Base-by-base conservation (phyloP, 139 green algal species). In the Chlamydomonas sp. region DNA sequence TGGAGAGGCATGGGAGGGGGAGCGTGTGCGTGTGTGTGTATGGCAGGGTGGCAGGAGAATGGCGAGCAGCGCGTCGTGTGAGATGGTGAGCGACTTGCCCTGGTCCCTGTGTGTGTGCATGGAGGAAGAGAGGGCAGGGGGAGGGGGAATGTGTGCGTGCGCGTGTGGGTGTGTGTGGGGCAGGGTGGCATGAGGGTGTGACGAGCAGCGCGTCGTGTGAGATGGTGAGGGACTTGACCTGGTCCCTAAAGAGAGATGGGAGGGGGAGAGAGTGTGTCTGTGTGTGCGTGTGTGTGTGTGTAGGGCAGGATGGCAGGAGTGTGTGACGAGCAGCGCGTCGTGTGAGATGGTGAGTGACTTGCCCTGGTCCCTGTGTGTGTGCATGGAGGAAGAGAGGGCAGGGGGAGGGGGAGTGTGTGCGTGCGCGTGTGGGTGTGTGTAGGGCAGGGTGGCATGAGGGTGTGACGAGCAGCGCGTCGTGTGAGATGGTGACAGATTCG, bases 301-400 rank as follows among this genome's bases (percentile, higher is more conserved):
- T 58, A 64, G 31, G 34, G 33, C 38, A 61, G 38, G 34, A 4
- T 48, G 2, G 48, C n/a, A 63, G 10, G 26, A 31, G n/a, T 8
- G 54, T 8, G 28, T 63, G 2, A 90, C 36, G 4, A 93, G 76
- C 69, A 93, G 76, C 2, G 72, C 58, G 70, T 93, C 88, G 34
- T 90, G 79, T 39, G 76, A 85, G 57, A 91, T 75, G 10, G 81
- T 89, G 39, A 62, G 58, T 6, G 79, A 35, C 63, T 80, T 84
- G 43, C 61, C 38, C 28, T 84, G 76, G 5, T 47, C 36, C 65
- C 71, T 75, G 62, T 35, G 29, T n/a, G n/a, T n/a, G n/a, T n/a
- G n/a, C n/a, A n/a, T n/a, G n/a, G n/a, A n/a, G n/a, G n/a, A n/a
- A n/a, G n/a, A n/a, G n/a, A n/a, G n/a, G n/a, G n/a, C n/a, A n/a